Evolutionary conservation across 164 flowering plant species (phyloP).

Genomic region (Umbilicus rupestris): DNA sequence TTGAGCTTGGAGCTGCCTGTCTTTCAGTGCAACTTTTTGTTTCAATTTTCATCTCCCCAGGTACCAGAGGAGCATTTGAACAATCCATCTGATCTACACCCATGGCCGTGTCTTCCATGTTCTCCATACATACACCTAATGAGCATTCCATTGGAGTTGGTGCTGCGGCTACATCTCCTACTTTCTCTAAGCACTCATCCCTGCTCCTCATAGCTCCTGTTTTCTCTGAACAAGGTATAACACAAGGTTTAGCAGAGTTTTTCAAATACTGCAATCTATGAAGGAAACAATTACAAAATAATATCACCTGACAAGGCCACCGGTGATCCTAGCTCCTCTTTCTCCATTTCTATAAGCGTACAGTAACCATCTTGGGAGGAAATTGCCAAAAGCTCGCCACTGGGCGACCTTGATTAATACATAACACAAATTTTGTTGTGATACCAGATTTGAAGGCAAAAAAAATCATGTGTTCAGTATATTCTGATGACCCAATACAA

Average conservation of each 20-base stretch:
- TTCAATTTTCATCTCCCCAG: constrained; percentile 11
- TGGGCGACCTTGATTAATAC: constrained; percentile 52
- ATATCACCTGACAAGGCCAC: constrained; percentile 40
- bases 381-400: constrained; percentile 58
- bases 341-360: constrained; percentile 70
- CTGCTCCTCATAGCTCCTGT: not conserved
- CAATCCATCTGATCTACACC: constrained; percentile 3
- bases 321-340: constrained; percentile 70
- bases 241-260: too few species aligned
- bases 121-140: not conserved
- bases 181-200: not conserved
- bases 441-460: not conserved
- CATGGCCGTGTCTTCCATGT: constrained; percentile 17
- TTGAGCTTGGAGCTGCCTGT: constrained; percentile 18
- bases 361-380: constrained; percentile 97
- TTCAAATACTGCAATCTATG: not conserved
- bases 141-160: constrained; percentile 3
- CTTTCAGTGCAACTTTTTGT: constrained; percentile 18
- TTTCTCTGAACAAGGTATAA: not conserved
- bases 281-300: not conserved
- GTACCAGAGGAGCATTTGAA: not conserved
- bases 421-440: not conserved
- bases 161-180: not conserved
- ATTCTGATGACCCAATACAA: not conserved
- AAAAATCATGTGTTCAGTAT: not conserved